A percentile compares a stretch with the other conserved stretches of the same genome.
Conservation (phyloP, 2,329 filamentous ascomycete genomes). For the Botryosphaeria agaves region DNA sequence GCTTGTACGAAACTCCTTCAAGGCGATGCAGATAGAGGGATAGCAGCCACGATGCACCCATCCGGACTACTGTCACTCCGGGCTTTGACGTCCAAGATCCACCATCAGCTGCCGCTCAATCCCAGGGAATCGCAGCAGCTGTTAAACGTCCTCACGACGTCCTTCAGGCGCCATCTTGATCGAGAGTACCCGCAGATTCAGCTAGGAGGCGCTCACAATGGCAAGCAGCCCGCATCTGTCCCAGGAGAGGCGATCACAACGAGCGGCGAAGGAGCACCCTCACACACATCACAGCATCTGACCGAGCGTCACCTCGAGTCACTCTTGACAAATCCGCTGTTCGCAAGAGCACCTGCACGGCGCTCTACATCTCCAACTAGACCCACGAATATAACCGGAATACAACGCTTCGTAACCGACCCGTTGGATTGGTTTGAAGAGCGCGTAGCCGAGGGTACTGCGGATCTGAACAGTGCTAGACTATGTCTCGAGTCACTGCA, state of each 20-base stretch:
- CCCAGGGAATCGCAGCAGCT: conserved; percentile 41
- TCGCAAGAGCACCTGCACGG: conserved; percentile 10
- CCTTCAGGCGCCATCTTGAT: conserved; percentile 46
- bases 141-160: conserved; percentile 41
- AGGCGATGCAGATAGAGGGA: too few relatives aligned
- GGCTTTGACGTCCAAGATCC: conserved; percentile 35
- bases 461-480: conserved; percentile 18
- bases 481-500: conserved; percentile 19
- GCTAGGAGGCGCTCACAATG: background rate
- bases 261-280: conserved; percentile 6
- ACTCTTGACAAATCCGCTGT: conserved; percentile 32
- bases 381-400: conserved; percentile 4
- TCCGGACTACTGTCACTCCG: conserved; percentile 29
- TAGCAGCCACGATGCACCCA: conserved; percentile 32
- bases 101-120: conserved; percentile 34
- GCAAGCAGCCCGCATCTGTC: background rate
- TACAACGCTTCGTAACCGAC: conserved; percentile 13
- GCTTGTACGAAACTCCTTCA: too few relatives aligned
- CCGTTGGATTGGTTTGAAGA: conserved; percentile 23
- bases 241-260: background rate
- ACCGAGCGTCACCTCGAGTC: conserved; percentile 29
- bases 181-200: conserved; percentile 32
- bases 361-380: background rate
- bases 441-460: conserved; percentile 19
- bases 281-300: conserved; percentile 16